These are phyloP conservation scores for Venturia pyrina DNA, from an alignment of 2,329 filamentous ascomycete genomes.

Conservation along the genomic window DNA sequence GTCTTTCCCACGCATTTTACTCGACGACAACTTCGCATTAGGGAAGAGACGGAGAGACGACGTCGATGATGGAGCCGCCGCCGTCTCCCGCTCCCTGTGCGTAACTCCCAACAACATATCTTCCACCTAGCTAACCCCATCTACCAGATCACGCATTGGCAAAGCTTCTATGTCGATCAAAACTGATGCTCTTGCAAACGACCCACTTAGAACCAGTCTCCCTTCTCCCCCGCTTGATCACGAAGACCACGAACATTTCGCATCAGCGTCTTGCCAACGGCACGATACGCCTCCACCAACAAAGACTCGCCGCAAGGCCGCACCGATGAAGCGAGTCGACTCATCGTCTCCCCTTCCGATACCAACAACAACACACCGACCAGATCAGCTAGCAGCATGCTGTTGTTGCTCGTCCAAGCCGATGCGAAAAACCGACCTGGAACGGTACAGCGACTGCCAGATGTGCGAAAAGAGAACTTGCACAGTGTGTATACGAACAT, in stretches of 20 bases:
- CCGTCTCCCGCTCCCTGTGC: not conserved
- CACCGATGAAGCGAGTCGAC: not conserved
- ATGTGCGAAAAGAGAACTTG: slow-evolving; percentile 54
- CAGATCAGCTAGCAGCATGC: slow-evolving; percentile 42
- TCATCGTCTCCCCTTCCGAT: not conserved
- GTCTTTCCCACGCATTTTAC: not conserved
- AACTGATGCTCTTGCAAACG: not conserved
- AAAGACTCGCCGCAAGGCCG: not conserved
- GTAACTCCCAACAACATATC: not conserved
- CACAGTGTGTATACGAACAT: slow-evolving; percentile 59
- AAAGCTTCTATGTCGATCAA: not conserved
- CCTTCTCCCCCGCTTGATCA: slow-evolving; percentile 4
- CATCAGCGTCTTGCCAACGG: not conserved
- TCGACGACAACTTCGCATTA: slow-evolving; percentile 1
- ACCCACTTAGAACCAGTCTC: not conserved
- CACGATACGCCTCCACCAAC: not conserved
- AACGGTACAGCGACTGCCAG: slow-evolving; percentile 55
- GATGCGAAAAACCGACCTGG: slow-evolving; percentile 54
- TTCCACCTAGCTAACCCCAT: not conserved
- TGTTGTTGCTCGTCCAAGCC: slow-evolving; percentile 59
- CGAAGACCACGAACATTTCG: not conserved
- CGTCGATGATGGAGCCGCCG: not conserved
- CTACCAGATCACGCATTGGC: not conserved
- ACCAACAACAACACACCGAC: slow-evolving; percentile 7
- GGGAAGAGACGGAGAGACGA: not conserved